Conservation (phyloP, 306 rosid genomes). For the Lathyrus aphaca region DNA sequence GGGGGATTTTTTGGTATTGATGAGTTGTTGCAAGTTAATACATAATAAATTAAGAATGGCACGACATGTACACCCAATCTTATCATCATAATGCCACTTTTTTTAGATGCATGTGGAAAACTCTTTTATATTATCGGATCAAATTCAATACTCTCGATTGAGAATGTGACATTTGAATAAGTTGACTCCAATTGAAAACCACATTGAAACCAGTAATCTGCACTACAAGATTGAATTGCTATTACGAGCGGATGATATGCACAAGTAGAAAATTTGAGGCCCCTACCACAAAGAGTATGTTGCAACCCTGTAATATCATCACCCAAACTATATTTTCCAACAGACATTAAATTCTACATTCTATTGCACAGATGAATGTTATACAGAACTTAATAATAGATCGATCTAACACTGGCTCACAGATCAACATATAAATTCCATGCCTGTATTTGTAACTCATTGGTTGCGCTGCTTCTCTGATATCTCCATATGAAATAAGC, state of each 20-base stretch:
- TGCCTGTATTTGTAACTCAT: slow-evolving; percentile 30
- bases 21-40: too few relatives aligned
- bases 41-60: too few relatives aligned
- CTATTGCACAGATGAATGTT: slow-evolving; percentile 51
- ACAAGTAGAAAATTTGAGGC: slow-evolving; percentile 13
- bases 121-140: neutral
- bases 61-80: too few relatives aligned
- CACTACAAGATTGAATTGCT: slow-evolving; percentile 29
- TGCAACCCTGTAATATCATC: slow-evolving; percentile 35
- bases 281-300: slow-evolving; percentile 3
- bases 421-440: slow-evolving; percentile 40
- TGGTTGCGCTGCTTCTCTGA: slow-evolving; percentile 39
- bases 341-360: slow-evolving; percentile 54
- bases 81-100: too few relatives aligned
- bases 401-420: slow-evolving; percentile 32
- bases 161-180: slow-evolving; percentile 4
- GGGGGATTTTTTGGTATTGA: too few relatives aligned
- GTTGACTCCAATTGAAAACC: slow-evolving; percentile 17
- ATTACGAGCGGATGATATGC: slow-evolving; percentile 20
- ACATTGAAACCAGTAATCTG: slow-evolving; percentile 10
- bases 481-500: slow-evolving; percentile 37
- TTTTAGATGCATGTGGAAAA: neutral
- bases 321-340: slow-evolving; percentile 51
- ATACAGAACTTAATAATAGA: slow-evolving; percentile 49
- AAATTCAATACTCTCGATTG: neutral